Evolutionary conservation across 305 asterid genomes (phyloP).

Genomic region (Fraxinus velutina): DNA sequence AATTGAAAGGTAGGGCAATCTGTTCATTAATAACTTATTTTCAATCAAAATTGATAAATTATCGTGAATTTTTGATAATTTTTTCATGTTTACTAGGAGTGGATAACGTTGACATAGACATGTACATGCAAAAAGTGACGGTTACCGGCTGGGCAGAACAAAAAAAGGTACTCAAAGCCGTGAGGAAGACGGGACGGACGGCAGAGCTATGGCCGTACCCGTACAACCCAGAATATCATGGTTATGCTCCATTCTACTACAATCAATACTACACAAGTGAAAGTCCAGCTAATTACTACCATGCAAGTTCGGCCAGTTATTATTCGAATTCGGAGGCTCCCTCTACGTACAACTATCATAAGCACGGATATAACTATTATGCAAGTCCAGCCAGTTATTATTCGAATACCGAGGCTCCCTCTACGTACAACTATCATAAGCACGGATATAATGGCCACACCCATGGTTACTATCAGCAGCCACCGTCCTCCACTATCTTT

Average conservation of each 20-base stretch:
- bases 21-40: neutral
- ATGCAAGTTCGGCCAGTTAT: constrained; percentile 16
- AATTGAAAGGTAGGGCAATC: constrained; percentile 45
- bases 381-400: constrained; percentile 16
- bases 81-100: constrained; percentile 36
- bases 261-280: constrained; percentile 23
- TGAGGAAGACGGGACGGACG: constrained; percentile 49
- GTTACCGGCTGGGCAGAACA: constrained; percentile 60
- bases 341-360: constrained; percentile 45
- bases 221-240: constrained; percentile 58
- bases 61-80: neutral
- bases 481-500: constrained; percentile 36
- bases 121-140: constrained; percentile 64
- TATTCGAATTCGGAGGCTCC: constrained; percentile 8
- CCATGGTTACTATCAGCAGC: constrained; percentile 51
- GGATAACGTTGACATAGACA: constrained; percentile 54
- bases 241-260: constrained; percentile 40
- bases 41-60: neutral
- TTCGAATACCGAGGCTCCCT: constrained; percentile 12
- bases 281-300: constrained; percentile 22
- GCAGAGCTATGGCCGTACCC: constrained; percentile 80
- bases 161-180: constrained; percentile 50
- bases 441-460: constrained; percentile 51
- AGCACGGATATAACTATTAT: constrained; percentile 37
- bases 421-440: constrained; percentile 46